These are phyloP conservation scores for Auricularia heimuer DNA, from an alignment of 768 basidiomycete genomes.

Conservation along the genomic window DNA sequence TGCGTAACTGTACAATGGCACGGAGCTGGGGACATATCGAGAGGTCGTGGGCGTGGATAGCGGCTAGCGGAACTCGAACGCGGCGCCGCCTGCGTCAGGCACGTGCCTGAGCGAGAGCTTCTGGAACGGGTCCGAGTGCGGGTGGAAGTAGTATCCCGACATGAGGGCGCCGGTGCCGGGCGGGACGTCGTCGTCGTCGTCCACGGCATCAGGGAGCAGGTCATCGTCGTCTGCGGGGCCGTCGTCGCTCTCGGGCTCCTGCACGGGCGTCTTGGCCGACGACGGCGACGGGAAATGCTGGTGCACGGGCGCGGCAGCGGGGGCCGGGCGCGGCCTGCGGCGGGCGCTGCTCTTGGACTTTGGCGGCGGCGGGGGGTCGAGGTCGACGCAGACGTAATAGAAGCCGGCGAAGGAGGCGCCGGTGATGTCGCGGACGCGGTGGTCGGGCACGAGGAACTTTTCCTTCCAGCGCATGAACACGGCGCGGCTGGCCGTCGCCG, in stretches of 20 bases:
- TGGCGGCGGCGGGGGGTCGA: conserved; percentile 45
- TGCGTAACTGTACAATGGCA: too few species aligned
- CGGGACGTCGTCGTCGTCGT: conserved; percentile 4
- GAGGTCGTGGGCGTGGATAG: too few species aligned
- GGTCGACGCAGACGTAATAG: conserved; percentile 92
- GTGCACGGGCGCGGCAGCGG: conserved; percentile 26
- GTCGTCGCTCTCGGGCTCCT: conserved; percentile 26
- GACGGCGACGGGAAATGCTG: conserved; percentile 29
- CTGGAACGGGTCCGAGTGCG: conserved; percentile 92
- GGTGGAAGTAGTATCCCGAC: conserved; percentile 90
- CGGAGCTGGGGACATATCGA: too few species aligned
- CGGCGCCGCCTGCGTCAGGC: conserved; percentile 59
- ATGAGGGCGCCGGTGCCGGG: conserved; percentile 43
- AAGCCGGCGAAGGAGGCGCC: conserved; percentile 95
- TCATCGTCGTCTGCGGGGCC: conserved; percentile 5
- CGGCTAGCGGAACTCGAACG: conserved; percentile 76
- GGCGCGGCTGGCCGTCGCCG: conserved; percentile 13
- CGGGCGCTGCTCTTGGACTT: conserved; percentile 27
- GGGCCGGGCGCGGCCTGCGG: conserved; percentile 20
- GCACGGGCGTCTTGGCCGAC: conserved; percentile 37
- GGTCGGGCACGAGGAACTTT: conserved; percentile 89
- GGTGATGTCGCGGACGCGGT: conserved; percentile 85
- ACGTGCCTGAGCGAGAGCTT: conserved; percentile 76
- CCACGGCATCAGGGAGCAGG: conserved; percentile 5
- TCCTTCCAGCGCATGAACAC: conserved; percentile 98